Evolutionary conservation across 1,284 basidiomycete species (phyloP), one percentile per base, ranked within the genome.

Genomic region (Fomitiporia mediterranea): DNA sequence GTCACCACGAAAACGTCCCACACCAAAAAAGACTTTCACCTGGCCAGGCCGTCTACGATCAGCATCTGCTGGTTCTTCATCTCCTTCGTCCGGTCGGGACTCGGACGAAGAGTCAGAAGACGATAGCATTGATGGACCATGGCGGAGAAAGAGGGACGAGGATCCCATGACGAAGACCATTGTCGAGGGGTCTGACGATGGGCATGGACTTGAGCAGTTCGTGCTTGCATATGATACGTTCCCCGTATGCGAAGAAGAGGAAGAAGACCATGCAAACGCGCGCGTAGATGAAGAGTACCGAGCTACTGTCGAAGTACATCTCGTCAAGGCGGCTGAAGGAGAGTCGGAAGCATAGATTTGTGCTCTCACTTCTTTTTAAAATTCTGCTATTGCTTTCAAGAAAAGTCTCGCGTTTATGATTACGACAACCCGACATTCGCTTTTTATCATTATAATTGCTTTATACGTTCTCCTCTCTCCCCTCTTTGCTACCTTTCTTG

Each of bases 111-210:
- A 53, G 25, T 58, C 52, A 8, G 56, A 58, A 11, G 47, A 40
- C 17, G 56, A 54, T 8, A n/a, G n/a, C n/a, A 42, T 50, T 6
- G 55, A 56, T 11, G 55, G 40, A n/a, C 39, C 30, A 17, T 56
- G 55, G 55, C 25, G 38, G n/a, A 42, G 52, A 38, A 19, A 40
- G 32, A 39, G 38, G 19, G 23, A 54, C 17, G 56, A 58, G 39
- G 56, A 58, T 21, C 56, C 56, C 21, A 58, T 58, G 56, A 58
- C 56, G 37, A 58, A 54, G 43, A 58, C 56, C 9, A 54, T 58
- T 9, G 37, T 53, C 52, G 52, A 54, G 23, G 47, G 27, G 8
- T 58, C 56, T 4, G 56, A 57, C 28, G 56, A 57, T 27, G 53
- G 35, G 28, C 35, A 48, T 15, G 56, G 43, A 13, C 30, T 47